These are phyloP conservation scores for Fusarium sp. DNA, from an alignment of 2,329 filamentous ascomycete species.

Conservation along the genomic window DNA sequence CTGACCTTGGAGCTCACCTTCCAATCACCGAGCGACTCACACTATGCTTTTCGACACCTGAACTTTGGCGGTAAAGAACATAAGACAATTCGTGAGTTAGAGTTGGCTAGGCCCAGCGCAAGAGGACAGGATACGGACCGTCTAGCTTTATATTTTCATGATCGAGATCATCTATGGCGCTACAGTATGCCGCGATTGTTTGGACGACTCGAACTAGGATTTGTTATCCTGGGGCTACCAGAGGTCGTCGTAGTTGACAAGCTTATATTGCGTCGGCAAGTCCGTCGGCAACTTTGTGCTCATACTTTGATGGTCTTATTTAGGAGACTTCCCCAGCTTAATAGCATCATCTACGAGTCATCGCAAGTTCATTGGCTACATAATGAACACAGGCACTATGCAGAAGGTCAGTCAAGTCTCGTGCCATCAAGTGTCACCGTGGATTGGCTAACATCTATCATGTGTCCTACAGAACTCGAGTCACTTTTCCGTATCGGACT, in stretches of 20 bases:
- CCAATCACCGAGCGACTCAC: background rate
- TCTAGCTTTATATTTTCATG: no score
- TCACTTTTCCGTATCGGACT: no score
- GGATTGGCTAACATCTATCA: no score
- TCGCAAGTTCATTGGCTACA: background rate
- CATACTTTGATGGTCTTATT: background rate
- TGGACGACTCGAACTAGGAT: background rate
- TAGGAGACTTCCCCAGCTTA: background rate
- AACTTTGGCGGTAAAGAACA: background rate
- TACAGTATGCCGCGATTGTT: background rate
- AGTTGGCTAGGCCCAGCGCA: no score
- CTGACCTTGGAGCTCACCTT: slow-evolving; percentile 2
- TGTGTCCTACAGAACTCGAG: no score
- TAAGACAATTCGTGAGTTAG: background rate
- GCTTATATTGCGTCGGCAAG: background rate
- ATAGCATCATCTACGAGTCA: background rate
- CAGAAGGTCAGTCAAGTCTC: no score
- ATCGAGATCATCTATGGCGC: no score
- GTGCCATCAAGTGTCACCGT: no score
- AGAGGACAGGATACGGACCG: no score
- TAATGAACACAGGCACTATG: no score
- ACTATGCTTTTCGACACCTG: background rate
- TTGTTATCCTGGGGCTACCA: background rate
- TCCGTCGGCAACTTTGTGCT: background rate
- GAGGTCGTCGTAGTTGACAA: background rate